Percentiles rank a stretch among this genome's conserved stretches.
Evolutionary conservation across 345 rosid species (phyloP).

Genomic region (Populus euphratica): DNA sequence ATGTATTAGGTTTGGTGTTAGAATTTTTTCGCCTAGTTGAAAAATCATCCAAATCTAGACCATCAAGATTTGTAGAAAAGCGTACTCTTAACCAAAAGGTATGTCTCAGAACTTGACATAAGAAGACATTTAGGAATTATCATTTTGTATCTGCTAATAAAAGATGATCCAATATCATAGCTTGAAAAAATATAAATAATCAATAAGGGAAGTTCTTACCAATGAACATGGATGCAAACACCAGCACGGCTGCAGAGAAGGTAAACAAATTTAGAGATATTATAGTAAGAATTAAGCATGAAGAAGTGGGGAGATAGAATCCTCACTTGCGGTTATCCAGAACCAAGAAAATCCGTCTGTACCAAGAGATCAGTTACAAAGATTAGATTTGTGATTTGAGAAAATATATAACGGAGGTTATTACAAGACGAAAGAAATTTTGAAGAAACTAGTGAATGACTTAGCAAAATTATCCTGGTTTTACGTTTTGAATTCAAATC

Average conservation of each 20-base stretch:
- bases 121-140: too few relatives aligned
- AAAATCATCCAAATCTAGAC: not conserved
- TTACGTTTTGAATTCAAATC: too few relatives aligned
- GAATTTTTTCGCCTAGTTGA: not conserved
- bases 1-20: not conserved
- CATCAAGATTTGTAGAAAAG: not conserved
- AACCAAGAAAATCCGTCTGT: not conserved
- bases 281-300: not conserved
- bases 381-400: not conserved
- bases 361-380: not conserved
- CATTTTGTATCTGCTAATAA: too few relatives aligned
- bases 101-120: too few relatives aligned
- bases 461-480: not conserved
- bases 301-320: not conserved
- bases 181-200: too few relatives aligned
- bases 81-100: too few relatives aligned
- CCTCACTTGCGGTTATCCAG: not conserved
- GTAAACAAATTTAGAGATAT: not conserved
- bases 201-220: too few relatives aligned
- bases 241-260: not conserved
- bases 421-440: not conserved
- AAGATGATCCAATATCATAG: too few relatives aligned
- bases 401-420: too few relatives aligned
- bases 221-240: accelerated
- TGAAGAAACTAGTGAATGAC: too few relatives aligned